Base-by-base conservation (phyloP, 495 filamentous ascomycete genomes). In the Penicillium argentinense region DNA sequence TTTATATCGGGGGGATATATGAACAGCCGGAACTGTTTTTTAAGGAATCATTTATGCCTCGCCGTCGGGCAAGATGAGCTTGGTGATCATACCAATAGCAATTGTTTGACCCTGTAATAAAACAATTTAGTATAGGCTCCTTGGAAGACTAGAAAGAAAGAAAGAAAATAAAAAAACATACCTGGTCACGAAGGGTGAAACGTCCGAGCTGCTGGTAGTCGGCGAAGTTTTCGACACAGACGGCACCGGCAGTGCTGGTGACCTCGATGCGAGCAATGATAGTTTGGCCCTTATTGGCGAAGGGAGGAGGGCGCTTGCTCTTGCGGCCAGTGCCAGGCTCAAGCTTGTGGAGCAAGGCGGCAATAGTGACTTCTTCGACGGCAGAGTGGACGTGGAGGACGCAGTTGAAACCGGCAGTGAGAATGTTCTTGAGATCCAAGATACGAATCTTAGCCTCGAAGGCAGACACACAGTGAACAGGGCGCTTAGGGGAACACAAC, bases 371-470 rank as follows among this genome's bases (percentile, higher is more conserved):
- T 64, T 99, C 93, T 72, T 97, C 92, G 48, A 95, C 91, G 25
- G 92, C 92, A 12, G 91, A 88, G 64, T 86, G 90, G 34, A 89
- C 91, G 75, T 85, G 95, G 71, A 92, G 80, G 52, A 86, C 95
- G 63, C 80, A 97, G 73, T 85, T 95, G 80, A 88, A 97, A 66
- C 86, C 95, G 61, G 81, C 88, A 21, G 80, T 86, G 3, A 98
- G 77, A 67, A 99, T 99, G 60, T 72, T 87, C 82, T 96, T 96
- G 26, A 99, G 74, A 46, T 99, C 93, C n/a, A 99, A 71, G 37
- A 97, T 85, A 38, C 87, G 81, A 57, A 99, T 96, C 72, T 99
- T 95, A 6, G 93, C 93, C 70, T 99, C 93, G 53, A 99, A 99
- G 23, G 85, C 73, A 26, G 76, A 69, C 14, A 99, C 95, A 59